These are phyloP conservation scores for Globisporangium iwayamae DNA, from an alignment of 352 stramenopile species.

Conservation along the genomic window DNA sequence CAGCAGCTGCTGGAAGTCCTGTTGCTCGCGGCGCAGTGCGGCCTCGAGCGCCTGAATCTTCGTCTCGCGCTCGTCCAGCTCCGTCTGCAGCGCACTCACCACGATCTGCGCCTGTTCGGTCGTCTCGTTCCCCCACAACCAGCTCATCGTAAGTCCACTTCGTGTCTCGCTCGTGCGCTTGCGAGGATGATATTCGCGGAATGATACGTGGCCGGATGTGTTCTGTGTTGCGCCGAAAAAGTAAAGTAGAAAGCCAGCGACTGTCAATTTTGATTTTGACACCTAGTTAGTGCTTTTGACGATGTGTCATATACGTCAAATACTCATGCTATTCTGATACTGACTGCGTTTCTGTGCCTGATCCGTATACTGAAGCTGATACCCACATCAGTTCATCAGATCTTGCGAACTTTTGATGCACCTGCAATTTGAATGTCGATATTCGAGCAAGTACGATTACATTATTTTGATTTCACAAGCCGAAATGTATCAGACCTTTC, in stretches of 20 bases:
- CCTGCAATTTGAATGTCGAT: too few species aligned
- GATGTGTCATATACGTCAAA: too few species aligned
- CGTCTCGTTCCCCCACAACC: slow-evolving; percentile 83
- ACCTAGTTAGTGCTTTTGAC: background rate
- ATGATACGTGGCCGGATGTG: slow-evolving; percentile 9
- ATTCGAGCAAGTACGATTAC: too few species aligned
- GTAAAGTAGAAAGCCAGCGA: slow-evolving; percentile 2
- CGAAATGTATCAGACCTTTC: too few species aligned
- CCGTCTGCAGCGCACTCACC: slow-evolving; percentile 72
- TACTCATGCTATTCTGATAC: too few species aligned
- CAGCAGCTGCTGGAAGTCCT: slow-evolving; percentile 57
- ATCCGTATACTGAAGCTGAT: too few species aligned
- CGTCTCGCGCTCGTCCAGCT: slow-evolving; percentile 75
- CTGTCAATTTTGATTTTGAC: background rate
- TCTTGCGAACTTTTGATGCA: too few species aligned
- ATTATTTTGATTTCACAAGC: too few species aligned
- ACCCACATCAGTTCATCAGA: too few species aligned
- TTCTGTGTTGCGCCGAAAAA: background rate
- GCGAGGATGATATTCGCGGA: background rate
- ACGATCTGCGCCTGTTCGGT: slow-evolving; percentile 84
- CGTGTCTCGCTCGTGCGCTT: background rate
- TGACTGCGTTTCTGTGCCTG: too few species aligned
- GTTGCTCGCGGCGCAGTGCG: slow-evolving; percentile 69
- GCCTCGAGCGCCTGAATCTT: slow-evolving; percentile 80
- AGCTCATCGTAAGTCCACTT: slow-evolving; percentile 45